Conservation (phyloP, 2,329 filamentous ascomycete species). For the Phyllosticta citriasiana region DNA sequence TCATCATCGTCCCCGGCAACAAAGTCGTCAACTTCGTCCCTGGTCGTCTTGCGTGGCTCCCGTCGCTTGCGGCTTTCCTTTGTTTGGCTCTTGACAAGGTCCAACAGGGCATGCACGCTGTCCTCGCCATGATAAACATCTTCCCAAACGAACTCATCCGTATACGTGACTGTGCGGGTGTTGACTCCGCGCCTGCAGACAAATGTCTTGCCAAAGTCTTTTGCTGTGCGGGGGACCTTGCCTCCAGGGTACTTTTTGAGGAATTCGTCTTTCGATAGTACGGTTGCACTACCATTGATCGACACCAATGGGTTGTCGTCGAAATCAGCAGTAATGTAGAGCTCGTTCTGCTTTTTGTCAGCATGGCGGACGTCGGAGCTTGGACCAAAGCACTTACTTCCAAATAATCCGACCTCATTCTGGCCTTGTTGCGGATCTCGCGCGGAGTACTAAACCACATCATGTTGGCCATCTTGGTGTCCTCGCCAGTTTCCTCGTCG, state of each 20-base stretch:
- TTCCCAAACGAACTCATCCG: slow-evolving; percentile 87
- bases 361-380: slow-evolving; percentile 2
- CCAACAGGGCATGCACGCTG: slow-evolving; percentile 56
- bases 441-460: slow-evolving; percentile 94
- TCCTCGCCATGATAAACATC: slow-evolving; percentile 62
- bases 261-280: slow-evolving; percentile 66
- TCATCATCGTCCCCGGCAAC: slow-evolving; percentile 29
- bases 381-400: slow-evolving; percentile 40
- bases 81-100: slow-evolving; percentile 60
- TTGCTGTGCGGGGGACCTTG: slow-evolving; percentile 60
- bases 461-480: slow-evolving; percentile 71
- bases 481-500: slow-evolving; percentile 42
- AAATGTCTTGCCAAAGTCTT: slow-evolving; percentile 76
- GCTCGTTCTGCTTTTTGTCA: slow-evolving; percentile 56
- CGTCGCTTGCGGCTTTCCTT: slow-evolving; percentile 55
- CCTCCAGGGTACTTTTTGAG: slow-evolving; percentile 61
- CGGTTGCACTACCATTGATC: slow-evolving; percentile 78
- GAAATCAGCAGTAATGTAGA: slow-evolving; percentile 81
- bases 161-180: slow-evolving; percentile 79
- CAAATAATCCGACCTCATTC: slow-evolving; percentile 71
- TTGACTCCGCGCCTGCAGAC: slow-evolving; percentile 85
- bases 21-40: slow-evolving; percentile 35
- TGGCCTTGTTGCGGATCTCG: slow-evolving; percentile 74
- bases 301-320: slow-evolving; percentile 80
- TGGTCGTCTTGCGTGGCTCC: slow-evolving; percentile 19